Base-by-base conservation (phyloP, 805 yeast species). In the Candida boidinii region DNA sequence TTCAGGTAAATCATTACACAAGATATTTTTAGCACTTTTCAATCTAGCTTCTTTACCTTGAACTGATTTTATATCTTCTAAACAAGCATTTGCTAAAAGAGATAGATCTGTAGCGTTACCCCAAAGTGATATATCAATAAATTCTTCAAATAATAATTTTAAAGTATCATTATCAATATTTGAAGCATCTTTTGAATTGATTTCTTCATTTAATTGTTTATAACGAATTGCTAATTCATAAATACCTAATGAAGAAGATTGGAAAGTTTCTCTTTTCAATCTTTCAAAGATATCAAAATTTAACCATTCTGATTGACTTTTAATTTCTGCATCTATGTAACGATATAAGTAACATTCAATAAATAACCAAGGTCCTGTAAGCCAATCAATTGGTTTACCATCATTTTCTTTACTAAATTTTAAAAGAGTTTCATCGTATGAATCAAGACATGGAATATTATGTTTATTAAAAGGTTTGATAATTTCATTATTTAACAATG, bases 91-190 rank as follows among this genome's bases (percentile, higher is more conserved):
- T 4, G 94, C 88, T 41, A 92, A 66, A 34, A 94, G 62, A 0
- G 96, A 86, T 49, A 92, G 68, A 56, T 92, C 99, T 4, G 96
- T 85, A 14, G 97, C 96, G 56, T 92, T 92, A 18, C 99, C 99
- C 99, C 99, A 92, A 34, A 92, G 60, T 0, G 96, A 84, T 35
- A 90, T 73, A 51, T 87, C 95, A 27, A 83, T 59, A 41, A 88
- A 82, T 53, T 92, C 99, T 39, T 67, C 72, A 64, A 87, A 88
- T 28, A 86, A 60, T 10, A 79, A 45, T 39, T 65, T 54, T 40
- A 78, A 54, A 0, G 68, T 54, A 4, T 70, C 76, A 1, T 39
- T 39, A 36, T 65, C 70, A 4, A 43, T 5, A 5, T 32, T 8
- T 12, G 30, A 17, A 5, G 18, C 20, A 4, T 40, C 38, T 2